Conservation (phyloP, 2,329 filamentous ascomycete genomes). For the Penicillium sp. region DNA sequence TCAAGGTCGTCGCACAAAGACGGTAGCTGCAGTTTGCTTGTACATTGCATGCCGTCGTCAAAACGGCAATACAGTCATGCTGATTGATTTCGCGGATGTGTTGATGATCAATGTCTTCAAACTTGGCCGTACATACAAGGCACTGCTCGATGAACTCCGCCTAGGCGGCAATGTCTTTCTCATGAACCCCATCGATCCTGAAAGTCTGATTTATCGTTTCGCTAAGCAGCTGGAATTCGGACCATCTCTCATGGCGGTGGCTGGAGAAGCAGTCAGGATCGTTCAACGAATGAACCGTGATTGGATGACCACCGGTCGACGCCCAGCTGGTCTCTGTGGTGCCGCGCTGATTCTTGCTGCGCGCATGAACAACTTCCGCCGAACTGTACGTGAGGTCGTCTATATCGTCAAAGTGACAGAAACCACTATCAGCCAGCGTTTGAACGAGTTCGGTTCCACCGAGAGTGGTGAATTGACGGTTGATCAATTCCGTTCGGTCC, state of each 20-base stretch:
- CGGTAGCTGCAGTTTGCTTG: slow-evolving; percentile 85
- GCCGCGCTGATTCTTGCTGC: slow-evolving; percentile 92
- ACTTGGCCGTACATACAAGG: slow-evolving; percentile 85
- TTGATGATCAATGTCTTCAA: slow-evolving; percentile 86
- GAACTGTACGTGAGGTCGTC: slow-evolving; percentile 91
- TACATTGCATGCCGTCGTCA: slow-evolving; percentile 84
- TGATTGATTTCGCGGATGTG: slow-evolving; percentile 92
- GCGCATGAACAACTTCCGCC: slow-evolving; percentile 96
- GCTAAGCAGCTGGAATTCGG: slow-evolving; percentile 90
- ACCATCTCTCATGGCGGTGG: slow-evolving; percentile 75
- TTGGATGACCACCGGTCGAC: slow-evolving; percentile 94
- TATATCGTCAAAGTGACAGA: slow-evolving; percentile 97
- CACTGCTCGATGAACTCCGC: slow-evolving; percentile 63
- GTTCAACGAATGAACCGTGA: slow-evolving; percentile 92
- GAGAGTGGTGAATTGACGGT: slow-evolving; percentile 83
- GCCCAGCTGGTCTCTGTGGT: slow-evolving; percentile 90
- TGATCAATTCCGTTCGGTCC: slow-evolving; percentile 67
- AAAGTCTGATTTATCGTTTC: slow-evolving; percentile 89
- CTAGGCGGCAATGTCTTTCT: slow-evolving; percentile 61
- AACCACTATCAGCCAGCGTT: slow-evolving; percentile 83
- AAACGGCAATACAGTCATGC: slow-evolving; percentile 78
- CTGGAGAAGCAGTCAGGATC: slow-evolving; percentile 81
- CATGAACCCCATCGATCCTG: slow-evolving; percentile 75
- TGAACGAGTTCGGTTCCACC: slow-evolving; percentile 88
- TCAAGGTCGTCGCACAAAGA: slow-evolving; percentile 79